Conservation (phyloP, 179 eudicot species). For the Corrigiola litoralis region DNA sequence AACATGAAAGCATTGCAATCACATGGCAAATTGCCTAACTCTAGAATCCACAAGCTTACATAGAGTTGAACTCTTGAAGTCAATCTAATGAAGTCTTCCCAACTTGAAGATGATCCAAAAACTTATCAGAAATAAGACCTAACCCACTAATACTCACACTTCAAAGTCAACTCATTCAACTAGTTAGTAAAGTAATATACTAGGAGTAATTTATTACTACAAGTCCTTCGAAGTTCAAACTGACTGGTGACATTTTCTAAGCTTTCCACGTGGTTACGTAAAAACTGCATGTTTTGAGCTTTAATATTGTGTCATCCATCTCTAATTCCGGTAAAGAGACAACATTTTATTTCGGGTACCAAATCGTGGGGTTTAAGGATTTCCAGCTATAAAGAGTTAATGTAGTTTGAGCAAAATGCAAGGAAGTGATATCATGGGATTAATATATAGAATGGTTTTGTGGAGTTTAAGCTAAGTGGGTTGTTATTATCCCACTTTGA, state of each 20-base stretch:
- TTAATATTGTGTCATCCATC: neutral
- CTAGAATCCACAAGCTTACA: neutral
- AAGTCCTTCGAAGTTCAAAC: neutral
- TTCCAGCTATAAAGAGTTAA: constrained; percentile 22
- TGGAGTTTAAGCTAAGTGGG: constrained; percentile 26
- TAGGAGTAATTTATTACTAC: neutral
- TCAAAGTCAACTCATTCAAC: constrained; percentile 21
- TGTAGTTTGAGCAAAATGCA: constrained; percentile 8
- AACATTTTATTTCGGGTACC: neutral
- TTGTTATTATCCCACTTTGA: constrained; percentile 19
- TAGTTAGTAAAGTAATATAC: constrained; percentile 7
- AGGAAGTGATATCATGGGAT: constrained; percentile 12
- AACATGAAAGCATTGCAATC: neutral
- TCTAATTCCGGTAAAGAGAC: neutral
- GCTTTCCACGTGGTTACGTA: constrained; percentile 24
- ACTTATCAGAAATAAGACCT: neutral
- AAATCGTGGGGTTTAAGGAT: constrained; percentile 15
- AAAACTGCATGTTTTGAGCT: constrained; percentile 4
- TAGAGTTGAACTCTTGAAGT: neutral
- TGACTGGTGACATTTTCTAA: constrained; percentile 9
- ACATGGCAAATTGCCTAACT: constrained; percentile 20
- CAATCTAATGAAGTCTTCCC: neutral
- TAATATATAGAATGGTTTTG: constrained; percentile 8
- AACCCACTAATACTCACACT: constrained; percentile 14
- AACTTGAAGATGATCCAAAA: constrained; percentile 1